Base-by-base conservation (phyloP, 2,329 filamentous ascomycete genomes). In the Rachicladosporium sp. region DNA sequence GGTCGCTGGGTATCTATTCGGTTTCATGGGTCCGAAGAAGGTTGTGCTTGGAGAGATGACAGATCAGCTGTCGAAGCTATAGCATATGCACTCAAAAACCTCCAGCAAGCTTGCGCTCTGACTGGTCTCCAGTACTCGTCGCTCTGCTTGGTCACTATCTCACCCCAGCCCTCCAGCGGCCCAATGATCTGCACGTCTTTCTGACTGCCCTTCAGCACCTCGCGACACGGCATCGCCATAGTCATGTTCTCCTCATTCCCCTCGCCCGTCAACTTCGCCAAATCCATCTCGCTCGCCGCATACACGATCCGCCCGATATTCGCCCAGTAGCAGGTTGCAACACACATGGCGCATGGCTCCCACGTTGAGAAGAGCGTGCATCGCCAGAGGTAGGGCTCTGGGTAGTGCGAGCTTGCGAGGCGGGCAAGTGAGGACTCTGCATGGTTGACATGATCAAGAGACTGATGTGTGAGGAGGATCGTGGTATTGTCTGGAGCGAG, bases 1-100 rank as follows among this genome's bases (percentile, higher is more conserved):
- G 57, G 67, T 79, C 7, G 74, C 73, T 1, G 73, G 69, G 7
- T 75, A 71, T 56, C 46, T 76, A 33, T 76, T 77, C 53, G 72
- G 70, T 1, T 74, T 70, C 46, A 63, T 64, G 8, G 68, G 66
- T 0, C 58, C 64, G 38, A 63, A 61, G 45, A 67, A 64, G 21
- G 31, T 53, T 48, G 37, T 39, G 6, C 23, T 27, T 27, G 23
- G 23, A 7, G 23, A 27, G 23, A 27, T 27, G 23, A 27, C 23
- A 8, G 23, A 27, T 27, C 23, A 27, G 23, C 23, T 27, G 23
- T 27, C 23, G 23, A 27, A 27, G 7, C 7, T 27, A 8, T 27
- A 27, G 7, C 23, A 27, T 8, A 27, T 27, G 23, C 8, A 27
- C 7, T n/a, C 4, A 6, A 3, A 3, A 6, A 27, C 23, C 23